phyloP scores from a whole-genome alignment of 1,284 basidiomycete species.

The Xerocomus tenax region DNA sequence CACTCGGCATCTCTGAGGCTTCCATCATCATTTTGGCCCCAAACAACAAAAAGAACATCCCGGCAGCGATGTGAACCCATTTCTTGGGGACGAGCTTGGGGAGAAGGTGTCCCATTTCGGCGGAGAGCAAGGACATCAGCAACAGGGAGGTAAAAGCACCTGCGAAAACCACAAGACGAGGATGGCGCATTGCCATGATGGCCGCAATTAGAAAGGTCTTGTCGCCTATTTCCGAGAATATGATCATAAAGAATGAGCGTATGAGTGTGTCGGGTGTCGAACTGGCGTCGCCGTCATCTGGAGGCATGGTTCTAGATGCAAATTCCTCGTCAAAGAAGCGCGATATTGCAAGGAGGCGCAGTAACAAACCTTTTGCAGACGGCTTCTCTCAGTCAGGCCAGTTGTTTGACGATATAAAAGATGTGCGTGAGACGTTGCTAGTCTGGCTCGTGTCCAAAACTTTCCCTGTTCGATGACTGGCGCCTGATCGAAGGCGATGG shows the following conservation, averaged over 20 bases:
- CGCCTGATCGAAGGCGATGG: too few relatives aligned
- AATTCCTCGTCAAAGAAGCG: conserved; percentile 1
- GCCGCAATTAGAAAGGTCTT: conserved; percentile 97
- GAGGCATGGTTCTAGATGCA: conserved; percentile 16
- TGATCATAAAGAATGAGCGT: conserved; percentile 81
- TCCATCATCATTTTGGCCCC: conserved; percentile 81
- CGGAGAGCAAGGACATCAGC: conserved; percentile 88
- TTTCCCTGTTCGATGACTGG: not conserved
- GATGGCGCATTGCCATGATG: conserved; percentile 92
- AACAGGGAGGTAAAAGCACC: conserved; percentile 85
- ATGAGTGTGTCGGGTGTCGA: conserved; percentile 46
- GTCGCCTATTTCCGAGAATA: conserved; percentile 90
- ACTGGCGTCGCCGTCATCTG: conserved; percentile 9
- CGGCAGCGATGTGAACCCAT: conserved; percentile 74
- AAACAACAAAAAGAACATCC: conserved; percentile 78
- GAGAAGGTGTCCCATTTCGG: conserved; percentile 79
- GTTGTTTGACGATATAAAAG: not conserved
- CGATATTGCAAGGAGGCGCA: not conserved
- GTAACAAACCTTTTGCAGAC: conserved; percentile 3
- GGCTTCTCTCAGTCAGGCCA: not conserved
- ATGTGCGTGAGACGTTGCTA: not conserved
- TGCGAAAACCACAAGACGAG: conserved; percentile 76
- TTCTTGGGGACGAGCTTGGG: conserved; percentile 73
- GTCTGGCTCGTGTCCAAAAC: too few relatives aligned
- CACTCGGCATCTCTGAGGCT: conserved; percentile 65